Base-by-base conservation (phyloP, 257 asterid genomes). In the Capsicum chinense region DNA sequence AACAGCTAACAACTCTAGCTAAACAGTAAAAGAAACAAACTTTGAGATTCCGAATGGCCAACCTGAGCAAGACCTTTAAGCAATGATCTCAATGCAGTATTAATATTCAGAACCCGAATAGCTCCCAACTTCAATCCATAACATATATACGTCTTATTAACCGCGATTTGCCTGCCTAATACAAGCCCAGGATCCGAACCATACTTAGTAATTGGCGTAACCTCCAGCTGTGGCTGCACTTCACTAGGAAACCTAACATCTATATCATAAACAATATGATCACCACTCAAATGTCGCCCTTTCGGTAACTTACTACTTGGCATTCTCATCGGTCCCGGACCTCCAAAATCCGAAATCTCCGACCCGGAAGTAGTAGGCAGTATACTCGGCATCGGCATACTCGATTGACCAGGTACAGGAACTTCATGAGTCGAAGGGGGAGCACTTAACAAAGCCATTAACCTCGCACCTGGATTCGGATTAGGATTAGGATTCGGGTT, bases 221-320 rank as follows among this genome's bases (percentile, higher is more conserved):
- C 99, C 93, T 97, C 99, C 21, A 97, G 94, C 89, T 97, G 99
- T 69, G 99, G 98, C 90, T 94, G 99, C 87, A 94, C 94, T 91
- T 97, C 99, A 5, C 97, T 97, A 0, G 97, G 93, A 89, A 92
- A 83, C 88, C 97, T 92, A 62, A 90, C 93, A 93, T 95, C 93
- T 2, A 97, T 88, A 81, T 97, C 99, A 42, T 97, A 97, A 12
- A 88, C 91, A 64, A 92, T 66, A 33, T 84, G 89, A 84, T 93
- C 95, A 56, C 98, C 99, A 1, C 83, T 80, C 88, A 97, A 88
- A 89, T 91, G 98, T 85, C 99, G 87, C 52, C 99, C 99, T 83
- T 94, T 97, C 11, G 99, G 99, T 48, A 93, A 89, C 91, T 95
- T 95, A 86, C 93, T 94, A 79, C 99, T 97, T 0, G 92, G 91